phyloP scores from a whole-genome alignment of 106 monocot genomes.

The Platanthera guangdongensis region DNA sequence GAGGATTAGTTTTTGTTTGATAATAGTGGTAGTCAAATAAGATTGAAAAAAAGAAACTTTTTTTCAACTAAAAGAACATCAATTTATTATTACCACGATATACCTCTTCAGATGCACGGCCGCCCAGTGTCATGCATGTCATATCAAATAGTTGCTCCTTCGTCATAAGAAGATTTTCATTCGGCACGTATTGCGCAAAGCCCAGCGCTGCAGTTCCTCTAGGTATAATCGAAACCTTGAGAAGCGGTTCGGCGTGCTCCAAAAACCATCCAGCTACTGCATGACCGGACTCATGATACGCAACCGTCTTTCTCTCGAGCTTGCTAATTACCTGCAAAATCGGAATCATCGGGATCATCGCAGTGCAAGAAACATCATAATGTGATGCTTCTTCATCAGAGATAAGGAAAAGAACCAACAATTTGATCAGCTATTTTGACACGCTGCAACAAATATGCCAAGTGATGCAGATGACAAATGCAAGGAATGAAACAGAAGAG shows the following conservation, averaged over 20 bases:
- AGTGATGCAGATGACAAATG: neutral
- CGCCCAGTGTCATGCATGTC: constrained; percentile 95
- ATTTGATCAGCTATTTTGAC: no score
- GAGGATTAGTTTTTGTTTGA: no score
- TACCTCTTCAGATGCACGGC: constrained; percentile 90
- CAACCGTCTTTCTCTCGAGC: constrained; percentile 70
- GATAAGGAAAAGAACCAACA: no score
- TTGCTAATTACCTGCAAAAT: constrained; percentile 77
- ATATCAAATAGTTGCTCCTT: constrained; percentile 88
- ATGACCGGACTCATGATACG: constrained; percentile 92
- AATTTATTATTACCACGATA: neutral
- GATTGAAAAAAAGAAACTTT: no score
- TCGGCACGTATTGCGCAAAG: constrained; percentile 87
- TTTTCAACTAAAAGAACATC: no score
- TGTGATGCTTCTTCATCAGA: no score
- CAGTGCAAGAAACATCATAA: neutral
- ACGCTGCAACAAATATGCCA: no score
- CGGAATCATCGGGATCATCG: neutral
- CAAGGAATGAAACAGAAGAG: neutral
- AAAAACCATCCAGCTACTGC: constrained; percentile 90
- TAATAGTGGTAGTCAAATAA: no score
- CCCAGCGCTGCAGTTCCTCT: constrained; percentile 90
- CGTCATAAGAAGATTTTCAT: constrained; percentile 84
- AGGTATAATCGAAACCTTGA: constrained; percentile 90
- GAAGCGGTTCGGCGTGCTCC: constrained; percentile 85